These are phyloP conservation scores for Paxillus ammoniavirescens DNA, from an alignment of 768 basidiomycete genomes.

Conservation along the genomic window DNA sequence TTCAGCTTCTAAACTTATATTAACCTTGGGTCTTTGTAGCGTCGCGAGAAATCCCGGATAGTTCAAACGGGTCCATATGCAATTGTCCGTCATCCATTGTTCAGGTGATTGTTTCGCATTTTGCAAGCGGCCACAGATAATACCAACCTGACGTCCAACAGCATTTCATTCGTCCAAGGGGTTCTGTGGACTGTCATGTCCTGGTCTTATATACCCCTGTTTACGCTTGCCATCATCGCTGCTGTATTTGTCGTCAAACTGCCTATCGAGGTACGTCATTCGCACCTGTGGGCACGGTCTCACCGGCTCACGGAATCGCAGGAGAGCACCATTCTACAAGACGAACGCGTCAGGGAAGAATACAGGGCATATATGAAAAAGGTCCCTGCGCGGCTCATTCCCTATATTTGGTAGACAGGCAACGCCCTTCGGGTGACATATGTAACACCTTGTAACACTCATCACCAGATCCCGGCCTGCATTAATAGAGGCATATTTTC, in stretches of 20 bases:
- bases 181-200: conserved; percentile 5
- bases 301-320: not conserved
- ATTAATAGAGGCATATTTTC: no score
- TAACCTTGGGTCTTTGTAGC: conserved; percentile 4
- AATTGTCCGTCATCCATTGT: conserved; percentile 31
- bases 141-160: not conserved
- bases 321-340: conserved; percentile 24
- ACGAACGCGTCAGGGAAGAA: conserved; percentile 10
- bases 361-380: conserved; percentile 23
- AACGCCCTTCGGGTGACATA: not conserved
- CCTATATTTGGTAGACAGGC: conserved; percentile 15
- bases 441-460: no score
- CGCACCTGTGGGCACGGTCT: no score
- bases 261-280: conserved; percentile 23
- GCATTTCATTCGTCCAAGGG: no score
- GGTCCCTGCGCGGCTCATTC: conserved; percentile 23
- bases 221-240: conserved; percentile 9
- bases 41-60: conserved; percentile 25
- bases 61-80: conserved; percentile 30
- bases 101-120: conserved; percentile 13
- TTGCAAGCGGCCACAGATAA: not conserved
- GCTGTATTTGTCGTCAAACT: conserved; percentile 21
- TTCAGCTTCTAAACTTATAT: not conserved
- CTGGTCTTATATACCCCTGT: conserved; percentile 28
- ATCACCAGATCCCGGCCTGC: no score